Evolutionary conservation across 192 early-diverging fungal genomes (phyloP), one percentile per base, ranked within the genome.

Genomic region (Chytriomyces sp.): DNA sequence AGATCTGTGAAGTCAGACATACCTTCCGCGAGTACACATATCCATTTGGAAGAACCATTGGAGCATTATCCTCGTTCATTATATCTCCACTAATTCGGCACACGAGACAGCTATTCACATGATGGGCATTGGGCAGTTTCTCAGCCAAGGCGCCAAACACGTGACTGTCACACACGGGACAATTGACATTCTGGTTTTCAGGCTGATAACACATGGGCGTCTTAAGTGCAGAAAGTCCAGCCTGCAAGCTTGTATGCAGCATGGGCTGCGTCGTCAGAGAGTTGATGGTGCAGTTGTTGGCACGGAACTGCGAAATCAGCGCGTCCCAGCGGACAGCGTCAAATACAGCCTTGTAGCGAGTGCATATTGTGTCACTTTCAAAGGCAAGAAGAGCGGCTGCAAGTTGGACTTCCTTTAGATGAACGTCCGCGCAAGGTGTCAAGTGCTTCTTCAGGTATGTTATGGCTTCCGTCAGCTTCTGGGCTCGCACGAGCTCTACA

Each of bases 21-120:
- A 95, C 94, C 80, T 88, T 77, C 32, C 80, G 80, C 6, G 93
- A 95, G 76, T 99, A 99, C 17, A 98, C 96, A 53, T 93, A 89
- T 44, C 96, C 96, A 81, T 99, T 98, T 25, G 96, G 96, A 58
- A 98, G 80, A 3, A 92, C 87, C 92, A 99, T 91, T 0, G 96
- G 96, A 52, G 91, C 89, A 75, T 99, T 99, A 78, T 96, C 89
- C 75, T 94, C 96, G 77, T 97, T 90, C 93, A 99, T 98, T 30
- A 95, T 94, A 39, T 90, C 86, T 22, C 94, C 94, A 31, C 90
- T 90, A 30, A 98, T 88, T 19, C 93, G 85, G 79, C 96, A 98
- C 26, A 99, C 96, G 31, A 98, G 81, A 39, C 89, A 94, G 1
- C 93, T 95, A 82, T 97, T 97, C 55, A 95, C 92, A 75, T 98